phyloP scores from a whole-genome alignment of 768 basidiomycete species.

The Macrolepiota albuminosa region DNA sequence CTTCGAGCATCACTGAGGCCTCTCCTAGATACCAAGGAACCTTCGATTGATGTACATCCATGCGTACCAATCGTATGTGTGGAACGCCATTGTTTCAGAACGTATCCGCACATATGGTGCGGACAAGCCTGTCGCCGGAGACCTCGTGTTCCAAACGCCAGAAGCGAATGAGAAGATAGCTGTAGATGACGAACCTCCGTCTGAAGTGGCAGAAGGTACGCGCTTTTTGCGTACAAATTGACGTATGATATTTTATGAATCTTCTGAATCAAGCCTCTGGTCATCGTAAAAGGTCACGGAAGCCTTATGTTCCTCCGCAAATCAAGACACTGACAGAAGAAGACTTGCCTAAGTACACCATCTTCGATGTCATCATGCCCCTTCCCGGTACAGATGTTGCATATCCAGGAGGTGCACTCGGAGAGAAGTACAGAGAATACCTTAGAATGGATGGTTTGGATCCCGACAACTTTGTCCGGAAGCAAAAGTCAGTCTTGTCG shows the following conservation, averaged over 20 bases:
- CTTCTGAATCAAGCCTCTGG: constrained; percentile 19
- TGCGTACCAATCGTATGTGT: constrained; percentile 97
- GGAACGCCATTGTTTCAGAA: constrained; percentile 97
- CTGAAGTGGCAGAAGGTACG: constrained; percentile 25
- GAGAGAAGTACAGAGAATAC: constrained; percentile 80
- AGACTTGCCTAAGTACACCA: constrained; percentile 76
- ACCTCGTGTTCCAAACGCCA: constrained; percentile 73
- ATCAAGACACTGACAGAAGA: constrained; percentile 76
- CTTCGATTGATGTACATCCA: constrained; percentile 97
- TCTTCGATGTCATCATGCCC: constrained; percentile 98
- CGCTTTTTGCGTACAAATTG: constrained; percentile 9
- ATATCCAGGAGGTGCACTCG: constrained; percentile 85
- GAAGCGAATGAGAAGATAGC: constrained; percentile 30
- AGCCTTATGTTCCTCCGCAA: constrained; percentile 61
- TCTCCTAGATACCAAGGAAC: constrained; percentile 83
- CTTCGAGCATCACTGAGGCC: not conserved
- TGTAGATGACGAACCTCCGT: constrained; percentile 24
- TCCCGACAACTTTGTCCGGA: constrained; percentile 82
- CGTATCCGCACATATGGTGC: constrained; percentile 77
- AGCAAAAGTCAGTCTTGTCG: constrained; percentile 68
- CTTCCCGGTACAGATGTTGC: constrained; percentile 92
- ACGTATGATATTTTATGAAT: not conserved
- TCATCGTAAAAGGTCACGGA: constrained; percentile 32
- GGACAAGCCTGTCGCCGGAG: constrained; percentile 75
- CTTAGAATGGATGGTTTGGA: constrained; percentile 84